phyloP scores from a whole-genome alignment of 1,139 yeast genomes.

The Eremothecium coryli region DNA sequence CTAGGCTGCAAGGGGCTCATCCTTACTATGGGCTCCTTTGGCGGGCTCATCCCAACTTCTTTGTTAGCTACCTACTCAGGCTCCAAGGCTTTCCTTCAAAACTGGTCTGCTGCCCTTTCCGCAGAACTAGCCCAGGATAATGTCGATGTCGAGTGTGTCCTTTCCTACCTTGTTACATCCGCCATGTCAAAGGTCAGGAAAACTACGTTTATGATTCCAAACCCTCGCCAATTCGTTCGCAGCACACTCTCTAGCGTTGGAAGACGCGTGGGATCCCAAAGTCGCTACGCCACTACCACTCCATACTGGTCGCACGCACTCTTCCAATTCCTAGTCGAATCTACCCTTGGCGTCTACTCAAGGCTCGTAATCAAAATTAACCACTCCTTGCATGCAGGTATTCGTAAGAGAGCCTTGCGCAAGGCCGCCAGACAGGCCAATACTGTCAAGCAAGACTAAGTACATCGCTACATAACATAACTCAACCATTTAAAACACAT shows the following conservation, averaged over 20 bases:
- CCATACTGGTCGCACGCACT: slow-evolving; percentile 95
- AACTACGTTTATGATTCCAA: slow-evolving; percentile 68
- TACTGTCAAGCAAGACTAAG: slow-evolving; percentile 21
- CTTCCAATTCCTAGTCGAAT: slow-evolving; percentile 76
- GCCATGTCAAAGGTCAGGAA: slow-evolving; percentile 91
- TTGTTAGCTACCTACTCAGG: slow-evolving; percentile 91
- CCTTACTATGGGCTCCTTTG: slow-evolving; percentile 93
- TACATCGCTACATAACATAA: not conserved
- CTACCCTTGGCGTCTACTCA: slow-evolving; percentile 74
- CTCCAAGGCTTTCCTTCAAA: slow-evolving; percentile 87
- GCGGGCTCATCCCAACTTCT: slow-evolving; percentile 90
- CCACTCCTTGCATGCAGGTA: slow-evolving; percentile 65
- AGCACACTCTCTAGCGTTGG: slow-evolving; percentile 64
- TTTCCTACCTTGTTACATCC: slow-evolving; percentile 89
- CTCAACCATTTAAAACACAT: not conserved
- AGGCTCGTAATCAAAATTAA: slow-evolving; percentile 60
- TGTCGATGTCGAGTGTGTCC: slow-evolving; percentile 75
- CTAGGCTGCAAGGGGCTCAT: slow-evolving; percentile 55
- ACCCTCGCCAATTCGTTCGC: slow-evolving; percentile 66
- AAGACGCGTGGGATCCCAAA: slow-evolving; percentile 87
- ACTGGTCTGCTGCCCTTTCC: slow-evolving; percentile 86
- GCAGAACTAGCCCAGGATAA: slow-evolving; percentile 63
- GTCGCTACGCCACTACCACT: slow-evolving; percentile 73
- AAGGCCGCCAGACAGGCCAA: slow-evolving; percentile 52
- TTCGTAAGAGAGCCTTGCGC: slow-evolving; percentile 72